These are phyloP conservation scores for Fraxinus latifolia DNA, from an alignment of 305 asterid species.

Conservation along the genomic window DNA sequence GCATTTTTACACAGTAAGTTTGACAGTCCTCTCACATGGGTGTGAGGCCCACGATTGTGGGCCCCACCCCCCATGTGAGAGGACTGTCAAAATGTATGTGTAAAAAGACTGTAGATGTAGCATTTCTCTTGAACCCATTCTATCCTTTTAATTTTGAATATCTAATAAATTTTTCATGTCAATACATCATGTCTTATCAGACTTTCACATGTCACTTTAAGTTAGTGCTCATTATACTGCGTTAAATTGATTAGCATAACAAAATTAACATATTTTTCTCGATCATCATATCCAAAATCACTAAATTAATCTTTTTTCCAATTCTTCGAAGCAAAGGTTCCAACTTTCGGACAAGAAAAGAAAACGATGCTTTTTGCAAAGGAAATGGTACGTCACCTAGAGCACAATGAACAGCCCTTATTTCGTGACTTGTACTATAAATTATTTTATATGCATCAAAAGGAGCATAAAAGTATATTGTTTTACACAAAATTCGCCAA, in stretches of 20 bases:
- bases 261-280: not conserved
- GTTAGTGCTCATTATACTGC: not conserved
- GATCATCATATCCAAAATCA: not conserved
- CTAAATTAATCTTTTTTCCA: not conserved
- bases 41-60: too few relatives aligned
- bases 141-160: not conserved
- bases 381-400: not conserved
- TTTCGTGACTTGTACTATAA: not conserved
- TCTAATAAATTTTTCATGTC: not conserved
- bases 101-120: too few relatives aligned
- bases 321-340: not conserved
- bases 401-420: not conserved
- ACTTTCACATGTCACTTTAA: not conserved
- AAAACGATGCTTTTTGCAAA: not conserved
- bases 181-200: not conserved
- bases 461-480: not conserved
- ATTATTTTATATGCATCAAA: not conserved
- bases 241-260: not conserved
- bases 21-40: too few relatives aligned
- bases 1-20: too few relatives aligned
- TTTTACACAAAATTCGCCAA: not conserved
- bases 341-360: slow-evolving; percentile 2
- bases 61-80: too few relatives aligned
- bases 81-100: too few relatives aligned
- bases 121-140: not conserved